Percentiles rank a stretch among this genome's conserved stretches.
phyloP scores from a whole-genome alignment of 768 basidiomycete genomes.

The Boletus rubroflammeus region DNA sequence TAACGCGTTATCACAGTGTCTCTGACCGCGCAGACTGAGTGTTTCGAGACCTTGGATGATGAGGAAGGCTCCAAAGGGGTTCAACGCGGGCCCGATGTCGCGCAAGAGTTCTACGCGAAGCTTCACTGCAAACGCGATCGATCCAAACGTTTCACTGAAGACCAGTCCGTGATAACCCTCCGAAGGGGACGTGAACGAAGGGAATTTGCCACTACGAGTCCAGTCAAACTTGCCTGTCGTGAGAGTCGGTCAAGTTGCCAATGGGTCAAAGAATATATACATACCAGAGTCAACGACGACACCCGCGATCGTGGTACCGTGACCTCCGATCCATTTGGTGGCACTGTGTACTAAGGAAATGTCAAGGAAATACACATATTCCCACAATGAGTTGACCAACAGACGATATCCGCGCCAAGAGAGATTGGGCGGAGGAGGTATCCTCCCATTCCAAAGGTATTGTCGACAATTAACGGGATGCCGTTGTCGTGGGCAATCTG shows the following conservation, averaged over 20 bases:
- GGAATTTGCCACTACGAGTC: conserved; percentile 50
- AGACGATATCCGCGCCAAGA: conserved; percentile 54
- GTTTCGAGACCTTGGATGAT: conserved; percentile 62
- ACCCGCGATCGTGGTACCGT: conserved; percentile 66
- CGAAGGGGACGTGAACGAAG: conserved; percentile 50
- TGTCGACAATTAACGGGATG: conserved; percentile 64
- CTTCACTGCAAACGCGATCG: conserved; percentile 49
- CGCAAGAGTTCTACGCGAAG: conserved; percentile 50
- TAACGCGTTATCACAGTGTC: conserved; percentile 57
- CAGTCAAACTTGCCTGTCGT: conserved; percentile 54
- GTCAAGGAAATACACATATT: neutral
- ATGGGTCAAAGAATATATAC: conserved; percentile 10
- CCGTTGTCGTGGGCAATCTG: conserved; percentile 58
- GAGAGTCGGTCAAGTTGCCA: neutral
- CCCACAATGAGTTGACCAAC: conserved; percentile 21
- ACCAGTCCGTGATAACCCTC: conserved; percentile 55
- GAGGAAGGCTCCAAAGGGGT: conserved; percentile 57
- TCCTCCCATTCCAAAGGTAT: conserved; percentile 61
- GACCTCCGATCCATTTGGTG: conserved; percentile 67
- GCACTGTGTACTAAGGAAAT: conserved; percentile 45
- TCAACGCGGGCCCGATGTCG: conserved; percentile 50
- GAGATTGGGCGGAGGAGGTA: conserved; percentile 54
- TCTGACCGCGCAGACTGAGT: conserved; percentile 53
- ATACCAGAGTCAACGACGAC: conserved; percentile 57
- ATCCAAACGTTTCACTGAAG: conserved; percentile 50